These are phyloP conservation scores for Yamadazyma olivae DNA, from an alignment of 805 yeast genomes.

Conservation along the genomic window DNA sequence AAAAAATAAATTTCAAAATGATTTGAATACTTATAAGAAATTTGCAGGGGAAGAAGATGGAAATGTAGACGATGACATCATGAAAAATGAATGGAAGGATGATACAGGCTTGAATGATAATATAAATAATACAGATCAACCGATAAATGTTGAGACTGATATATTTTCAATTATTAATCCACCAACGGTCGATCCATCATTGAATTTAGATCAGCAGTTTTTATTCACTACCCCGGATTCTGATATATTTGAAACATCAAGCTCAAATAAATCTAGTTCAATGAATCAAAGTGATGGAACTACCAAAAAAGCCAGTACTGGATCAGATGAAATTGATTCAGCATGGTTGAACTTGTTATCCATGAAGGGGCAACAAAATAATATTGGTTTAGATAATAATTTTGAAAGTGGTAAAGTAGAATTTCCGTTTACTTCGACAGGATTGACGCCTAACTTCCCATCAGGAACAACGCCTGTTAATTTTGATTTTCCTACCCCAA, in stretches of 20 bases:
- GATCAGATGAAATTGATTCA: slow-evolving; percentile 5
- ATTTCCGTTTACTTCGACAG: neutral
- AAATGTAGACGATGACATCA: neutral
- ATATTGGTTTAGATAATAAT: neutral
- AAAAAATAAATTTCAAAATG: slow-evolving; percentile 1
- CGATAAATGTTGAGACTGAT: neutral
- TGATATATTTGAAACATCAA: slow-evolving; percentile 5
- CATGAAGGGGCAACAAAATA: slow-evolving; percentile 4
- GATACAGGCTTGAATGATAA: neutral
- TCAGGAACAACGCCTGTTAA: slow-evolving; percentile 2
- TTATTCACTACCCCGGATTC: slow-evolving; percentile 6
- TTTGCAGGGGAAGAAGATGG: neutral
- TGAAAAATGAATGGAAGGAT: neutral
- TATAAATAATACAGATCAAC: neutral
- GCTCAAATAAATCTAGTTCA: slow-evolving; percentile 3
- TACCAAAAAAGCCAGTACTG: neutral
- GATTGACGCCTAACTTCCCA: slow-evolving; percentile 1
- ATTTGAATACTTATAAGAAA: slow-evolving; percentile 3
- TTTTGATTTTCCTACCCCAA: slow-evolving; percentile 3
- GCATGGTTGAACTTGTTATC: slow-evolving; percentile 7
- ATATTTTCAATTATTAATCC: slow-evolving; percentile 1
- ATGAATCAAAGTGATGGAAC: neutral
- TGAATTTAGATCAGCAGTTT: neutral
- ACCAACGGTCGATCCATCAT: neutral
- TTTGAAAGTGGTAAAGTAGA: neutral